Conservation (phyloP, 2,329 filamentous ascomycete species). For the Fusarium torreyae region DNA sequence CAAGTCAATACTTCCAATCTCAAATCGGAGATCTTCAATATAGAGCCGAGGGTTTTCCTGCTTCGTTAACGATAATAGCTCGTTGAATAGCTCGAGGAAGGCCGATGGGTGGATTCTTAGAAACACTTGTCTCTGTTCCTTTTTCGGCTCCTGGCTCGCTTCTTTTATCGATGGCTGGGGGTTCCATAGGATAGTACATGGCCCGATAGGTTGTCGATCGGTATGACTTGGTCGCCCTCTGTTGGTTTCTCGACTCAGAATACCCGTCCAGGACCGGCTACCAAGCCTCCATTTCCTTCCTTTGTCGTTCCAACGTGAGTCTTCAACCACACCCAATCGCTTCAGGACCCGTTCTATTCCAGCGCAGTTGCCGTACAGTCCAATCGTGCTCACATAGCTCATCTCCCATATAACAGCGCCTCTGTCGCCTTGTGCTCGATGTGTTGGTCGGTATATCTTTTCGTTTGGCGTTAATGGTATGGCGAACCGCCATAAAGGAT, state of each 20-base stretch:
- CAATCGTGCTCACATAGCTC: conserved; percentile 93
- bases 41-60: conserved; percentile 73
- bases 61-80: conserved; percentile 71
- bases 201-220: conserved; percentile 74
- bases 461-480: conserved; percentile 88
- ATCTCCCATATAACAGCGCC: conserved; percentile 92
- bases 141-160: conserved; percentile 45
- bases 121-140: conserved; percentile 66
- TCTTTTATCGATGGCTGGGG: conserved; percentile 55
- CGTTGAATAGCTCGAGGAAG: conserved; percentile 78
- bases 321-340: conserved; percentile 73
- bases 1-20: conserved; percentile 73
- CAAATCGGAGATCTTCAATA: conserved; percentile 78
- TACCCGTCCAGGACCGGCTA: conserved; percentile 64
- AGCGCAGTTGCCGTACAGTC: conserved; percentile 76
- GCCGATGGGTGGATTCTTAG: conserved; percentile 87
- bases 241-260: conserved; percentile 69
- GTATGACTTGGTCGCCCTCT: conserved; percentile 49
- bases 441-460: conserved; percentile 90
- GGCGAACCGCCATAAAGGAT: conserved; percentile 91
- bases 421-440: conserved; percentile 81
- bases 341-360: conserved; percentile 78
- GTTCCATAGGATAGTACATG: conserved; percentile 83
- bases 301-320: conserved; percentile 73
- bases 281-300: conserved; percentile 79